Conservation (phyloP, 108 stramenopile species). For the Pseudonitzschia delicatissima region DNA sequence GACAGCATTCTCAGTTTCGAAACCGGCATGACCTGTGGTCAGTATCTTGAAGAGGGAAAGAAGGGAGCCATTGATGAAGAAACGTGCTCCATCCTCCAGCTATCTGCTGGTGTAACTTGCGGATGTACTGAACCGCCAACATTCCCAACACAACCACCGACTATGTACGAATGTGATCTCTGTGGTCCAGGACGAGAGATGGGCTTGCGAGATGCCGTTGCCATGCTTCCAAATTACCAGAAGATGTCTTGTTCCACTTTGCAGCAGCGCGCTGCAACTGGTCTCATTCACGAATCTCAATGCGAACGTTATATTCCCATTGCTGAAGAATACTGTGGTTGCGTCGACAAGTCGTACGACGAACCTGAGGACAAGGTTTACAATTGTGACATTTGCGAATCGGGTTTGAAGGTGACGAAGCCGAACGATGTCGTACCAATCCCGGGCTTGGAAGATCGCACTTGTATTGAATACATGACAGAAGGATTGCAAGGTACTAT, state of each 20-base stretch:
- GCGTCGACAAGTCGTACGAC: neutral
- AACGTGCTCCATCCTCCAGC: slow-evolving; percentile 11
- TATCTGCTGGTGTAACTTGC: slow-evolving; percentile 6
- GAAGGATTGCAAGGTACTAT: slow-evolving; percentile 11
- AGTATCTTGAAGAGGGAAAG: neutral
- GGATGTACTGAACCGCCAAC: slow-evolving; percentile 7
- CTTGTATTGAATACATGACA: slow-evolving; percentile 14
- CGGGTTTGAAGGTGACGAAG: slow-evolving; percentile 8
- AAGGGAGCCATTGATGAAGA: slow-evolving; percentile 1
- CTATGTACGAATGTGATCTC: slow-evolving; percentile 8
- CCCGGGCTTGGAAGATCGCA: slow-evolving; percentile 14
- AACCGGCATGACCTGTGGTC: slow-evolving; percentile 3
- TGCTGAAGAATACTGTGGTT: slow-evolving; percentile 11
- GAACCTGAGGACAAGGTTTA: slow-evolving; percentile 3
- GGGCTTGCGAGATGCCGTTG: neutral
- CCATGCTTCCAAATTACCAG: neutral
- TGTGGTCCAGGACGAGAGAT: slow-evolving; percentile 19
- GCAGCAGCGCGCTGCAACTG: neutral
- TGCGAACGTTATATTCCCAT: neutral
- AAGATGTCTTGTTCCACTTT: slow-evolving; percentile 7
- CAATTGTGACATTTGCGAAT: slow-evolving; percentile 19
- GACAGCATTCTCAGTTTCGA: neutral
- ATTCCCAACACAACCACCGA: slow-evolving; percentile 8
- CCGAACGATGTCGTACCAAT: slow-evolving; percentile 12
- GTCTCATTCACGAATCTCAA: slow-evolving; percentile 1